Evolutionary conservation across 805 yeast species (phyloP), one percentile per base, ranked within the genome.

Genomic region (Clavispora carvajalis): DNA sequence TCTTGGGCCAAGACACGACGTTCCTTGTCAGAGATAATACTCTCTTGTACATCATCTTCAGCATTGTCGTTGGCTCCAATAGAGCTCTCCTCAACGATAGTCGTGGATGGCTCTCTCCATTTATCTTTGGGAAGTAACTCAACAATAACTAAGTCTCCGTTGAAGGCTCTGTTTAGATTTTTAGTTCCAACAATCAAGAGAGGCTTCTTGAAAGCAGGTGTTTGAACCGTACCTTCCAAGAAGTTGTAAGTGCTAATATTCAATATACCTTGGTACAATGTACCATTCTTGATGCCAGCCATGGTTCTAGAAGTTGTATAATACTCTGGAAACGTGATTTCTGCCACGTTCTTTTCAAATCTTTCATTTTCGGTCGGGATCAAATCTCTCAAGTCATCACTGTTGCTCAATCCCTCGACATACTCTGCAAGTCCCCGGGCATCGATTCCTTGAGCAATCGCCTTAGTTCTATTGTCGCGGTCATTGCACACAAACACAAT

Each of bases 231-330:
- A 37, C 95, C 99, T 65, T 93, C 96, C 43, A 90, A 70, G 54
- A 85, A 82, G 59, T 93, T 93, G 60, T 88, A 93, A 15, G 89
- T 80, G 4, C 91, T 86, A 13, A 90, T 79, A 50, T 79, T 77
- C 51, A 93, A 73, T 22, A 73, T 72, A 23, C 99, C 99, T 63
- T 88, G 96, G 58, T 83, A 85, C 34, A 93, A 66, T 10, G 91
- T 80, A 17, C 96, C 96, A 52, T 80, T 85, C 56, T 83, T 85
- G 46, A 91, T 62, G 34, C 99, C 99, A 37, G 95, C 98, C 77
- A 88, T 79, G 11, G 89, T 70, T 63, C 95, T 75, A 0, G 98
- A 78, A 33, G 80, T 77, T 4, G 90, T 63, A 58, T 85, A 87
- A 57, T 88, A 87, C 39, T 85, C 90, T 1, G 85, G 84, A 56